phyloP scores from a whole-genome alignment of 352 stramenopile species.

The Phytophthora citrophthora region DNA sequence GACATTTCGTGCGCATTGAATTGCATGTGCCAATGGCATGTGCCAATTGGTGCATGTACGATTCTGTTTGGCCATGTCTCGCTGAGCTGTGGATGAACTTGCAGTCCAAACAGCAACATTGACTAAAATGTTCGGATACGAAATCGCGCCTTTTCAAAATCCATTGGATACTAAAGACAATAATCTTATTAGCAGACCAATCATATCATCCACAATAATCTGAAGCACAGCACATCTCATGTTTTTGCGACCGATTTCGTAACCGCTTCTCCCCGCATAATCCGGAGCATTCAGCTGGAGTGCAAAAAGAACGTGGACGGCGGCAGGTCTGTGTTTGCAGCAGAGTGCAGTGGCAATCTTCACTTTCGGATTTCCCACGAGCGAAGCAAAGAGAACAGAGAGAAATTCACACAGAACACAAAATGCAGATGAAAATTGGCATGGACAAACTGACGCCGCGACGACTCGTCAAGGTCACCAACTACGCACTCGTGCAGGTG shows the following conservation, averaged over 20 bases:
- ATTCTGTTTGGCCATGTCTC: conserved; percentile 19
- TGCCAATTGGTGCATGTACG: no score
- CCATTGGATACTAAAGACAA: conserved; percentile 1
- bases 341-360: conserved; percentile 16
- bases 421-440: conserved; percentile 30
- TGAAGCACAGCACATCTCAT: not conserved
- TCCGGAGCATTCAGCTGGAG: conserved; percentile 20
- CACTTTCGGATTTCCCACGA: conserved; percentile 27
- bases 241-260: conserved; percentile 21
- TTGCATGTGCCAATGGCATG: no score
- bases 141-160: not conserved
- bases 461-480: conserved; percentile 47
- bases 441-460: conserved; percentile 45
- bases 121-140: conserved; percentile 3
- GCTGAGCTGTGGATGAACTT: conserved; percentile 27
- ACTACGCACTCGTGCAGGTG: conserved; percentile 49
- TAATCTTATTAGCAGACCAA: not conserved
- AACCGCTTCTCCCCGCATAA: conserved; percentile 19
- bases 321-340: conserved; percentile 7
- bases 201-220: not conserved
- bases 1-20: conserved; percentile 7
- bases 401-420: conserved; percentile 1
- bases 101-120: conserved; percentile 6
- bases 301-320: conserved; percentile 11
- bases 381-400: conserved; percentile 3